phyloP scores from a whole-genome alignment of 345 rosid genomes.

The Gossypium herbaceum region DNA sequence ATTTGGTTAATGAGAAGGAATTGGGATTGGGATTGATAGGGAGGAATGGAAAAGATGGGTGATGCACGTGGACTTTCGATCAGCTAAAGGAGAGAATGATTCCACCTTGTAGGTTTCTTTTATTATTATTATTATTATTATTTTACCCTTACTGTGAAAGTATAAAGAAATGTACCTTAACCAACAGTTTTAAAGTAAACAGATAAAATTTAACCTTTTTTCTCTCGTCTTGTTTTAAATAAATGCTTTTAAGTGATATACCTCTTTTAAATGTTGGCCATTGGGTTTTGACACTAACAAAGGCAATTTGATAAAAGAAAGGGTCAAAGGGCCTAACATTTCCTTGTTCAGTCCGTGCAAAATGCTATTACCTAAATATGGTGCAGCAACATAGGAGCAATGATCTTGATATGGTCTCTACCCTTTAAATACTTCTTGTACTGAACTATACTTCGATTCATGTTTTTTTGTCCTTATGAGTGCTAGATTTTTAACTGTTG shows the following conservation, averaged over 20 bases:
- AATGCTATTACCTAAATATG: background rate
- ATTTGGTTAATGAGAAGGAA: conserved; percentile 38
- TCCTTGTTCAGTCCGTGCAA: background rate
- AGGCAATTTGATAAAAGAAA: background rate
- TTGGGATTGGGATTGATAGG: conserved; percentile 70
- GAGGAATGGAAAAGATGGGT: conserved; percentile 87
- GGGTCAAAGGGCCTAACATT: background rate
- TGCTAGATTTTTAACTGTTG: background rate
- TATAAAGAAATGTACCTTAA: background rate
- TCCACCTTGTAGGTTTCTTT: conserved; percentile 67
- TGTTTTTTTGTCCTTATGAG: background rate
- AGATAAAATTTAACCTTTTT: background rate
- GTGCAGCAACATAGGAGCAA: background rate
- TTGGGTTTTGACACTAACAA: background rate
- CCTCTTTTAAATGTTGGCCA: background rate
- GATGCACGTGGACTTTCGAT: conserved; percentile 70
- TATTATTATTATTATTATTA: conserved; percentile 6
- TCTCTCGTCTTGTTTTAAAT: background rate
- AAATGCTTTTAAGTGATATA: background rate
- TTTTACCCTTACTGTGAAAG: conserved; percentile 16
- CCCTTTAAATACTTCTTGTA: background rate
- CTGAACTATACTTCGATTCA: background rate
- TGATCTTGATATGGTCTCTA: background rate
- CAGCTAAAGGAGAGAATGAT: conserved; percentile 66
- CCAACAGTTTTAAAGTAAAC: conserved; percentile 1